phyloP scores from a whole-genome alignment of 768 basidiomycete species.

The Podaxis sp. region DNA sequence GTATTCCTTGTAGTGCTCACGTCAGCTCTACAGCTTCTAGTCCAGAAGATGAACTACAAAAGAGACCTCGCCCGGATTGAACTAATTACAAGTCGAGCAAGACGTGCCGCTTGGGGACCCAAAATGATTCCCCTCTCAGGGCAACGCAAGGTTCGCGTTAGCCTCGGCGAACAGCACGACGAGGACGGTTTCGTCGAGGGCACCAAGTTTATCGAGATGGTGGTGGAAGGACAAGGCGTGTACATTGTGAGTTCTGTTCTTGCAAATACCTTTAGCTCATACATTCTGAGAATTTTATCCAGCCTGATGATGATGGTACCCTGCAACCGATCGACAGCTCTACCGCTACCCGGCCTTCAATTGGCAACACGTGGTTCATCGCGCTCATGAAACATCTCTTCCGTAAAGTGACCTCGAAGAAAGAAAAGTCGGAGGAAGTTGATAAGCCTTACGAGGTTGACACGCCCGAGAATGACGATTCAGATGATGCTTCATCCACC shows the following conservation, averaged over 20 bases:
- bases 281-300: neutral
- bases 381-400: constrained; percentile 39
- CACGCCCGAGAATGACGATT: constrained; percentile 19
- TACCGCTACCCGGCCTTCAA: constrained; percentile 55
- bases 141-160: constrained; percentile 77
- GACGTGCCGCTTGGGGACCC: constrained; percentile 78
- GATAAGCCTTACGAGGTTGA: constrained; percentile 8
- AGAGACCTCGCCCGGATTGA: constrained; percentile 73
- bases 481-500: constrained; percentile 39
- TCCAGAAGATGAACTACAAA: constrained; percentile 76
- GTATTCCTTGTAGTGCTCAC: constrained; percentile 77
- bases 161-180: constrained; percentile 56
- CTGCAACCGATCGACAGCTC: constrained; percentile 58
- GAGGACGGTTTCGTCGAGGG: constrained; percentile 53
- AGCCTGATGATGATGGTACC: constrained; percentile 65
- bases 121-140: constrained; percentile 64
- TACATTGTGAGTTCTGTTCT: constrained; percentile 59
- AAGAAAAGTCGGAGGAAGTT: constrained; percentile 19
- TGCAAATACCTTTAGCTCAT: neutral
- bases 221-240: constrained; percentile 75
- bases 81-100: constrained; percentile 58
- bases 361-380: constrained; percentile 72
- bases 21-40: constrained; percentile 77
- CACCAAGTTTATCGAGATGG: constrained; percentile 70
- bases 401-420: constrained; percentile 27